phyloP scores from a whole-genome alignment of 257 asterid species.

The Misopates orontium region DNA sequence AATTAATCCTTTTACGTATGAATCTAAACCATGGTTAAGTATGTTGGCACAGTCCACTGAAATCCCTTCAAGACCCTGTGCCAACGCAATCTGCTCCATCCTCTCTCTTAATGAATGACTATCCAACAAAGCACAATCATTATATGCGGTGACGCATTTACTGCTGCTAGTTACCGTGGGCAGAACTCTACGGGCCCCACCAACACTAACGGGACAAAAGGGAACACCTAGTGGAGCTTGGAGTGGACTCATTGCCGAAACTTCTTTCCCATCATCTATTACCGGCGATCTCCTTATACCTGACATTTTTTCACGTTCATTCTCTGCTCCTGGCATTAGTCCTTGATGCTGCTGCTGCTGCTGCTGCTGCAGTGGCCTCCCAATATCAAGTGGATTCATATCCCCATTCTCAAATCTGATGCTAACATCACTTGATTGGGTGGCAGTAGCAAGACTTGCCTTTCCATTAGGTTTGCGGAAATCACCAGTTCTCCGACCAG shows the following conservation, averaged over 20 bases:
- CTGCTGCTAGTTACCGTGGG: slow-evolving; percentile 55
- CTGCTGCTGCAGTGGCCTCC: not conserved
- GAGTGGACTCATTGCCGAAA: slow-evolving; percentile 57
- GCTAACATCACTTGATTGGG: slow-evolving; percentile 35
- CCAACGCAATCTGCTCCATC: slow-evolving; percentile 76
- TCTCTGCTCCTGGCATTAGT: slow-evolving; percentile 25
- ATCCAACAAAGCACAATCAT: slow-evolving; percentile 61
- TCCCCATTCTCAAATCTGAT: slow-evolving; percentile 41
- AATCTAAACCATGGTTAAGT: slow-evolving; percentile 75
- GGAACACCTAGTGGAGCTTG: too few relatives aligned
- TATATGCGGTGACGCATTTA: slow-evolving; percentile 41
- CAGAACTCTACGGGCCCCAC: slow-evolving; percentile 59
- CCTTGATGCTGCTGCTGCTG: slow-evolving; percentile 32
- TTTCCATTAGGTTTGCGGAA: slow-evolving; percentile 44
- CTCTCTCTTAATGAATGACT: slow-evolving; percentile 62
- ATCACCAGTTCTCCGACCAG: slow-evolving; percentile 41
- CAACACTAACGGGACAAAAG: slow-evolving; percentile 66
- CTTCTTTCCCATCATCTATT: slow-evolving; percentile 47
- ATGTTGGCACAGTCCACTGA: slow-evolving; percentile 73
- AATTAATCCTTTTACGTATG: slow-evolving; percentile 73
- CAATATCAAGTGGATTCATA: slow-evolving; percentile 9
- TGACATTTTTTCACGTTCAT: slow-evolving; percentile 35
- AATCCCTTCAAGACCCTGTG: slow-evolving; percentile 87
- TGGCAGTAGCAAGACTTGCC: slow-evolving; percentile 28
- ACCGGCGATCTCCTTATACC: slow-evolving; percentile 38